phyloP scores from a whole-genome alignment of 176 grass and related monocot species.

The Raddia distichophylla region DNA sequence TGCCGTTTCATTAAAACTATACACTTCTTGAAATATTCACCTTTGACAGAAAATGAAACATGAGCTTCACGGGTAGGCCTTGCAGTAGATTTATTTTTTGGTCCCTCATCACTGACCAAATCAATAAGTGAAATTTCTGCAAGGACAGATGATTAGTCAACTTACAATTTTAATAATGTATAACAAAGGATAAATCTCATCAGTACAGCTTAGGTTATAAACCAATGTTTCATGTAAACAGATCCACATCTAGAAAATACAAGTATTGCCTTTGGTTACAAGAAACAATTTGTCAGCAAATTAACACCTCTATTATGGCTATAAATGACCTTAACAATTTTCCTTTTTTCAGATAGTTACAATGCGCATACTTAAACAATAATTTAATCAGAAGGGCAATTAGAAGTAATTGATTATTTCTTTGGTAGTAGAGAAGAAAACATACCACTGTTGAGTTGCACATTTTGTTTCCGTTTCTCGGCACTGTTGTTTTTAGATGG shows the following conservation, averaged over 20 bases:
- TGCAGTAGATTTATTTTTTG: slow-evolving; percentile 39
- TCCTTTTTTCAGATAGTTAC: slow-evolving; percentile 6
- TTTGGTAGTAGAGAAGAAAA: slow-evolving; percentile 33
- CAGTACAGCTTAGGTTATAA: slow-evolving; percentile 26
- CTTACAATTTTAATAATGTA: slow-evolving; percentile 10
- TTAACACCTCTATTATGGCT: neutral
- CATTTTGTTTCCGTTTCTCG: slow-evolving; percentile 43
- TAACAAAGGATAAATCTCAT: slow-evolving; percentile 32
- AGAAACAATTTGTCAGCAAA: slow-evolving; percentile 13
- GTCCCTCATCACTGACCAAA: slow-evolving; percentile 60
- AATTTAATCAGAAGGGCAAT: neutral
- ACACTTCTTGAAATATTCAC: slow-evolving; percentile 28
- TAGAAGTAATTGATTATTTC: slow-evolving; percentile 23
- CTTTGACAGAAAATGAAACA: slow-evolving; percentile 79
- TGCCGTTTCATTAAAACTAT: no score
- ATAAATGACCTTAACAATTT: slow-evolving; percentile 9
- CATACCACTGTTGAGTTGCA: slow-evolving; percentile 55
- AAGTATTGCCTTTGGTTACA: slow-evolving; percentile 4
- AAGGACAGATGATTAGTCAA: slow-evolving; percentile 33
- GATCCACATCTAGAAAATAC: neutral
- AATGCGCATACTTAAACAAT: neutral
- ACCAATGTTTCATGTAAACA: neutral
- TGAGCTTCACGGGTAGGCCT: slow-evolving; percentile 55
- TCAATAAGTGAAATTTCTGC: slow-evolving; percentile 66
- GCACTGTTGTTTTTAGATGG: slow-evolving; percentile 35